Evolutionary conservation across 2,329 filamentous ascomycete species (phyloP), one percentile per base, ranked within the genome.

Genomic region (Seiridium unicorne): DNA sequence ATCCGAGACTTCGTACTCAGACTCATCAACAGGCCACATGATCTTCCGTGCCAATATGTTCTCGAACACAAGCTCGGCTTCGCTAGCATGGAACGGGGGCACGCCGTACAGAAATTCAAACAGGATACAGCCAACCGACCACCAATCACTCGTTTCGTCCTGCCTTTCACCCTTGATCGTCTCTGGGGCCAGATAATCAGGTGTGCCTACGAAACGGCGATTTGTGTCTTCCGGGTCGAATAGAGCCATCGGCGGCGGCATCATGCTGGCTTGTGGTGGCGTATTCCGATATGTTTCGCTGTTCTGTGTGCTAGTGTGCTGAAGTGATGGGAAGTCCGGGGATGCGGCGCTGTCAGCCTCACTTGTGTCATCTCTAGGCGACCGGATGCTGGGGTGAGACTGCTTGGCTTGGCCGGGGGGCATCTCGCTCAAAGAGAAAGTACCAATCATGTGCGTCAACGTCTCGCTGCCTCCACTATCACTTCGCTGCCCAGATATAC

Each of bases 141-240:
- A 99, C 95, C 95, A 99, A 86, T 99, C 95, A 72, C 95, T 98
- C 66, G 94, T 95, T 74, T 98, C 94, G 70, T 99, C 95, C 74
- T 99, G 95, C 1, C 94, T 93, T 65, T 93, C 88, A 55, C 96
- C 95, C 65, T 92, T 93, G 71, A 99, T 96, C 0, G 96, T 99
- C 73, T 99, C 96, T 0, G 95, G 95, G 0, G 95, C 95, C 11
- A 99, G 84, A 72, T 99, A 99, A 74, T 99, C 95, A 0, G 95
- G 95, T 0, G 95, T 99, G 38, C 95, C 95, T 7, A 99, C 95
- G 68, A 99, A 99, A 44, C 92, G 89, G 58, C 95, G 87, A 71
- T 92, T 94, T 62, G 88, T 96, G 70, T 99, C 95, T 70, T 97
- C 90, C 0, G 95, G 95, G 69, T 98, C 93, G 70, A 98, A 99